Percentiles rank a stretch among this genome's conserved stretches.
These are phyloP conservation scores for Mycena metata DNA, from an alignment of 768 basidiomycete species.

Conservation along the genomic window DNA sequence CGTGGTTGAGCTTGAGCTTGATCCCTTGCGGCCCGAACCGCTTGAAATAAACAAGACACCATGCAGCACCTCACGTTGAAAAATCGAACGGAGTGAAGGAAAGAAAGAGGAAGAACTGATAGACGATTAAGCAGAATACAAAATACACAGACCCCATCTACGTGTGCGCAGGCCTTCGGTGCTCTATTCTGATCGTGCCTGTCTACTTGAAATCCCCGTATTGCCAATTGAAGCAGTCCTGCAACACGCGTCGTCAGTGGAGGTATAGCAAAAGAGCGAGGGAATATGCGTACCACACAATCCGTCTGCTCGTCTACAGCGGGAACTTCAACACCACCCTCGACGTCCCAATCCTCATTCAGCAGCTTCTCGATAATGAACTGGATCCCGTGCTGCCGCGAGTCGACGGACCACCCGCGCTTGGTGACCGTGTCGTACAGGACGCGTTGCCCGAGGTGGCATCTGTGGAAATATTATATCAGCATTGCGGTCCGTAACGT, in stretches of 20 bases:
- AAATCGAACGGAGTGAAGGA: no score
- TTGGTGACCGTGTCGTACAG: constrained; percentile 89
- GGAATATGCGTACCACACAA: constrained; percentile 65
- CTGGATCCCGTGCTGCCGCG: constrained; percentile 52
- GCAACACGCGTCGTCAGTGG: not conserved
- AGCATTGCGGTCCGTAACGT: no score
- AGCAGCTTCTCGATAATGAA: constrained; percentile 45
- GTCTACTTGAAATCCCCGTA: constrained; percentile 57
- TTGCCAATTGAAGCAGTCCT: constrained; percentile 86
- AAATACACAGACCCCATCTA: no score
- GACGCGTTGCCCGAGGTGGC: constrained; percentile 88
- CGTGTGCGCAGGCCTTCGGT: no score
- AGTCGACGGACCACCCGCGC: constrained; percentile 78
- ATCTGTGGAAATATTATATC: constrained; percentile 53
- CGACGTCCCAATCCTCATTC: constrained; percentile 53
- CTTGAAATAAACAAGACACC: no score
- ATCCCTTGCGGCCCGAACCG: no score
- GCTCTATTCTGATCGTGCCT: not conserved
- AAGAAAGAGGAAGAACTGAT: no score
- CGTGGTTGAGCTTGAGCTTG: no score
- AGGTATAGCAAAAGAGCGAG: not conserved
- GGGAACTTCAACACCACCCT: constrained; percentile 57
- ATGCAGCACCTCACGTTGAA: no score
- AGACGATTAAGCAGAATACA: no score
- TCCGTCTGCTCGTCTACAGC: constrained; percentile 66